These are phyloP conservation scores for Diaporthe australafricana DNA, from an alignment of 2,329 filamentous ascomycete species.

Conservation along the genomic window DNA sequence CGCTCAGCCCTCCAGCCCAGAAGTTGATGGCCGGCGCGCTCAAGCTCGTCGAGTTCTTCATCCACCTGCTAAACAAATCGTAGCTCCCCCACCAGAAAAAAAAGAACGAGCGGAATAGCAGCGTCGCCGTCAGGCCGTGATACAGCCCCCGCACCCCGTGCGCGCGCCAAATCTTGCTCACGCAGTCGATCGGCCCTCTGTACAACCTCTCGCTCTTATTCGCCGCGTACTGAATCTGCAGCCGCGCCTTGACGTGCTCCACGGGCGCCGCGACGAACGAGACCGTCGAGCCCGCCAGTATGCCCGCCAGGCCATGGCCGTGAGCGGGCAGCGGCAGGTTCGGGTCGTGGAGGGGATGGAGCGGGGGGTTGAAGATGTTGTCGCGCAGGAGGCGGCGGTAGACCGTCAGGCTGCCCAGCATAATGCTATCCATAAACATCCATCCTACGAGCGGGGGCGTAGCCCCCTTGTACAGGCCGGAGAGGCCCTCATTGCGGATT, in stretches of 20 bases:
- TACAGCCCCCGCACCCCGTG: constrained; percentile 88
- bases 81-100: constrained; percentile 99
- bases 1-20: constrained; percentile 93
- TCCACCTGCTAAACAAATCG: constrained; percentile 79
- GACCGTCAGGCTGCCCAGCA: constrained; percentile 91
- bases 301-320: constrained; percentile 89
- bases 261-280: constrained; percentile 93
- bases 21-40: constrained; percentile 90
- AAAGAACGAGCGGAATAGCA: constrained; percentile 93
- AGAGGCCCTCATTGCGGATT: constrained; percentile 83
- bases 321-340: constrained; percentile 72
- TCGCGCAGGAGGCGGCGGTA: constrained; percentile 88
- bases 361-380: constrained; percentile 75
- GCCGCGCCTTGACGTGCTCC: constrained; percentile 88
- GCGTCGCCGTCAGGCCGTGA: constrained; percentile 84
- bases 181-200: constrained; percentile 87
- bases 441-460: constrained; percentile 93
- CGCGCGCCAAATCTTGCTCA: constrained; percentile 72
- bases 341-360: constrained; percentile 48
- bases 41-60: constrained; percentile 75
- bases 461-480: constrained; percentile 93
- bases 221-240: constrained; percentile 94
- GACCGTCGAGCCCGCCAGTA: constrained; percentile 89
- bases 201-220: constrained; percentile 83
- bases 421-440: constrained; percentile 93